Conservation (phyloP, 1,284 basidiomycete species). For the Ustilago curta region DNA sequence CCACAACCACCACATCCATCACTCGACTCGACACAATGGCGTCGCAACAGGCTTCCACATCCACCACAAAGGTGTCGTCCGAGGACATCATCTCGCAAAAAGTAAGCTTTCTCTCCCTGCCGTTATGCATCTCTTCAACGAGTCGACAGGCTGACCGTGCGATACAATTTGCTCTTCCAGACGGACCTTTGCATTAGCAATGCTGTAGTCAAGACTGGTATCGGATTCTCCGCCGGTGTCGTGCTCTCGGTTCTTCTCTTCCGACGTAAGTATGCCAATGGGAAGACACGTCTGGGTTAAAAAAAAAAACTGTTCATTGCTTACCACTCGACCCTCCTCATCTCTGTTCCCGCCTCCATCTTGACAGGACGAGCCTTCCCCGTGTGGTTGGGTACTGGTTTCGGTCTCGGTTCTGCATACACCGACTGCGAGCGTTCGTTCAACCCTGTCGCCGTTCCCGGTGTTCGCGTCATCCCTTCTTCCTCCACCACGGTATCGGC, state of each 20-base stretch:
- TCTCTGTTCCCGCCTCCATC: slow-evolving; percentile 19
- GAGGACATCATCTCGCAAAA: slow-evolving; percentile 88
- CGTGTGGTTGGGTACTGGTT: slow-evolving; percentile 90
- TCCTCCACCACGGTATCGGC: slow-evolving; percentile 54
- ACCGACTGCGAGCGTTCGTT: slow-evolving; percentile 96
- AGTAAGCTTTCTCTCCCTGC: slow-evolving; percentile 72
- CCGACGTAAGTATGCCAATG: slow-evolving; percentile 78
- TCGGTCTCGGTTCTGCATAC: slow-evolving; percentile 83
- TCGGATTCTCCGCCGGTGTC: slow-evolving; percentile 94
- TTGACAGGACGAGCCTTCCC: slow-evolving; percentile 92
- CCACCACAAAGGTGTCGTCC: slow-evolving; percentile 74
- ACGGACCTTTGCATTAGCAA: slow-evolving; percentile 71
- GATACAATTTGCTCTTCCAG: slow-evolving; percentile 24
- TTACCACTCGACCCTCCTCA: slow-evolving; percentile 29
- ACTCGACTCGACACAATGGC: slow-evolving; percentile 29
- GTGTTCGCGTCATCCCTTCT: slow-evolving; percentile 79
- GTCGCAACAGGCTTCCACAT: slow-evolving; percentile 45
- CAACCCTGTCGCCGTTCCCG: slow-evolving; percentile 91
- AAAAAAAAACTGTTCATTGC: neutral
- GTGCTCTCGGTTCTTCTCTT: slow-evolving; percentile 94
- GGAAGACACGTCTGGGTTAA: too few species aligned
- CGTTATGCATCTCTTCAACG: neutral
- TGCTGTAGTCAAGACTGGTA: slow-evolving; percentile 78
- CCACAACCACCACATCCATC: slow-evolving; percentile 4
- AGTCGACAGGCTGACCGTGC: neutral